Conservation (phyloP, 1,139 yeast species). For the Zygoascus hellenicus region DNA sequence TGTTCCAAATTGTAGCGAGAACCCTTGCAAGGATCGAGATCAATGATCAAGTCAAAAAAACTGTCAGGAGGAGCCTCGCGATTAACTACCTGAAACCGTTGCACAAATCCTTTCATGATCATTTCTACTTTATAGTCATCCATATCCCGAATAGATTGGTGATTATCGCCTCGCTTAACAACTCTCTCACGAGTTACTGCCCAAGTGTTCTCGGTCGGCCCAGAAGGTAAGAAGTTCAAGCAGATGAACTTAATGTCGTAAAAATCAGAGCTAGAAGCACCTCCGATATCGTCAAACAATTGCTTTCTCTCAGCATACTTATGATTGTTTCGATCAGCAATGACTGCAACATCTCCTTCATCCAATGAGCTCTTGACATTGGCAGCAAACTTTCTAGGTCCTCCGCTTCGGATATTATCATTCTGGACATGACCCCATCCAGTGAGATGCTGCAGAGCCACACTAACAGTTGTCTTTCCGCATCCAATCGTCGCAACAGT, state of each 20-base stretch:
- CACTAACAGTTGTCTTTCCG: constrained; percentile 84
- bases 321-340: constrained; percentile 83
- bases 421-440: constrained; percentile 79
- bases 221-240: constrained; percentile 56
- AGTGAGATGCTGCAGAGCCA: constrained; percentile 52
- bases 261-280: constrained; percentile 24
- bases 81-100: constrained; percentile 59
- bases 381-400: constrained; percentile 33
- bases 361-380: constrained; percentile 38
- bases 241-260: constrained; percentile 50
- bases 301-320: constrained; percentile 62
- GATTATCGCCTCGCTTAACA: constrained; percentile 73
- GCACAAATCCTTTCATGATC: constrained; percentile 70
- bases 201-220: constrained; percentile 24
- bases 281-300: constrained; percentile 49
- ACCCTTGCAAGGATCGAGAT: constrained; percentile 48
- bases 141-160: constrained; percentile 66
- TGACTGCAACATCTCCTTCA: constrained; percentile 56
- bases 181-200: constrained; percentile 57
- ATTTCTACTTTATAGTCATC: constrained; percentile 45
- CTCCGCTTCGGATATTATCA: constrained; percentile 59
- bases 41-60: constrained; percentile 57
- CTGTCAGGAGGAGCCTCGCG: constrained; percentile 51
- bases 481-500: constrained; percentile 93
- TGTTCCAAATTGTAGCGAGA: constrained; percentile 46